Conservation (phyloP, 768 basidiomycete genomes). For the Guyanaporus albipodus region DNA sequence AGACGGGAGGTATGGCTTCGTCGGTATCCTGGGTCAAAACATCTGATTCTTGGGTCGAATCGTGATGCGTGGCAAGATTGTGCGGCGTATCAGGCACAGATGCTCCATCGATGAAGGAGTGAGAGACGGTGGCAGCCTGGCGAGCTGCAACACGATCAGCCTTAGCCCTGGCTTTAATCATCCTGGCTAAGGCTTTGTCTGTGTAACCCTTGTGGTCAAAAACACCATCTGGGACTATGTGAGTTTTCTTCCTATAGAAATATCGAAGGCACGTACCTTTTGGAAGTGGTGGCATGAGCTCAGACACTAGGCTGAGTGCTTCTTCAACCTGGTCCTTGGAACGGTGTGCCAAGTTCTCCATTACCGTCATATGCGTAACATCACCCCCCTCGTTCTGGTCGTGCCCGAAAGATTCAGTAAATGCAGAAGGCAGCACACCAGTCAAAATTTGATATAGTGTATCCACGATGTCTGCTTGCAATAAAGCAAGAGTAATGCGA, state of each 20-base stretch:
- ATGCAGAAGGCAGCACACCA: slow-evolving; percentile 78
- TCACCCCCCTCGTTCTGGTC: slow-evolving; percentile 83
- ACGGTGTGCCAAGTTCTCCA: slow-evolving; percentile 94
- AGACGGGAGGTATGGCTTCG: slow-evolving; percentile 31
- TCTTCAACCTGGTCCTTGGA: slow-evolving; percentile 98
- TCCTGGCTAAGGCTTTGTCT: slow-evolving; percentile 73
- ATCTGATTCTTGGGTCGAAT: slow-evolving; percentile 31
- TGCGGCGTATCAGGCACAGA: slow-evolving; percentile 20
- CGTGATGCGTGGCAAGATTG: slow-evolving; percentile 12
- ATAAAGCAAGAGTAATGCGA: slow-evolving; percentile 76
- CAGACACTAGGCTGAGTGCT: slow-evolving; percentile 81
- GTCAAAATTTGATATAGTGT: slow-evolving; percentile 94
- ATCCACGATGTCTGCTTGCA: slow-evolving; percentile 90
- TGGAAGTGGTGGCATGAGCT: slow-evolving; percentile 88
- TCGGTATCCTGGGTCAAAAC: slow-evolving; percentile 43
- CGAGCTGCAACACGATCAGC: slow-evolving; percentile 73
- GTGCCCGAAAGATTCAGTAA: slow-evolving; percentile 47
- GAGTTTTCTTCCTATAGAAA: neutral
- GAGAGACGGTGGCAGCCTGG: slow-evolving; percentile 38
- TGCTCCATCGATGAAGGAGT: slow-evolving; percentile 27
- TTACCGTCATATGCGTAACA: slow-evolving; percentile 93
- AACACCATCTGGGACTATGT: slow-evolving; percentile 67
- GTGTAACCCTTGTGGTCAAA: slow-evolving; percentile 91
- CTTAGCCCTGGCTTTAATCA: slow-evolving; percentile 81
- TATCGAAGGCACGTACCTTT: slow-evolving; percentile 54